Conservation (phyloP, 768 basidiomycete species). For the Xanthoconium stramineum region DNA sequence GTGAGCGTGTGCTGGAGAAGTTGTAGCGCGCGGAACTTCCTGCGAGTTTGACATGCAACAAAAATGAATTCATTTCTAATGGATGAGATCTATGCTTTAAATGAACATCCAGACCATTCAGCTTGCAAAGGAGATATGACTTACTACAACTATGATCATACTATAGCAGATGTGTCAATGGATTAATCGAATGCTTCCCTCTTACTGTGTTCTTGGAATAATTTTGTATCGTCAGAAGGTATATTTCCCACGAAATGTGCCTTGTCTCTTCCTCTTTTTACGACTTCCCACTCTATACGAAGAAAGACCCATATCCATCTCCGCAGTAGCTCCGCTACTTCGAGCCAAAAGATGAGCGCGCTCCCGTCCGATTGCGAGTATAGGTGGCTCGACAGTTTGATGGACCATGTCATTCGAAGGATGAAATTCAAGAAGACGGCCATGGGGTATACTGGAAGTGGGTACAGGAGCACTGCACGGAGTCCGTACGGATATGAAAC, state of each 20-base stretch:
- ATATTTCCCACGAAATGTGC: background rate
- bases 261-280: constrained; percentile 47
- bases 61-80: background rate
- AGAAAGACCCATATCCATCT: constrained; percentile 99
- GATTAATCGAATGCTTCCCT: constrained; percentile 17
- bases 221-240: constrained; percentile 12
- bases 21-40: background rate
- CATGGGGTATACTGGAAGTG: constrained; percentile 81
- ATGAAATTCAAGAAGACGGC: constrained; percentile 80
- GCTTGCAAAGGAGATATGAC: constrained; percentile 1
- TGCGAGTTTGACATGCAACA: background rate
- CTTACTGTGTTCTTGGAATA: constrained; percentile 12
- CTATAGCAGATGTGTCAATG: background rate
- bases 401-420: constrained; percentile 89
- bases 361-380: constrained; percentile 78
- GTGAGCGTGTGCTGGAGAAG: background rate
- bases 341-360: constrained; percentile 82
- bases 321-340: constrained; percentile 83
- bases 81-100: constrained; percentile 7
- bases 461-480: constrained; percentile 71
- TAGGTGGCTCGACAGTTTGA: constrained; percentile 85
- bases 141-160: constrained; percentile 11
- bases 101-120: constrained; percentile 1
- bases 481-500: constrained; percentile 63
- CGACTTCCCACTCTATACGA: constrained; percentile 94